Percentiles rank a stretch among this genome's conserved stretches.
phyloP scores from a whole-genome alignment of 2,329 filamentous ascomycete species.

The Penicillium sp. region DNA sequence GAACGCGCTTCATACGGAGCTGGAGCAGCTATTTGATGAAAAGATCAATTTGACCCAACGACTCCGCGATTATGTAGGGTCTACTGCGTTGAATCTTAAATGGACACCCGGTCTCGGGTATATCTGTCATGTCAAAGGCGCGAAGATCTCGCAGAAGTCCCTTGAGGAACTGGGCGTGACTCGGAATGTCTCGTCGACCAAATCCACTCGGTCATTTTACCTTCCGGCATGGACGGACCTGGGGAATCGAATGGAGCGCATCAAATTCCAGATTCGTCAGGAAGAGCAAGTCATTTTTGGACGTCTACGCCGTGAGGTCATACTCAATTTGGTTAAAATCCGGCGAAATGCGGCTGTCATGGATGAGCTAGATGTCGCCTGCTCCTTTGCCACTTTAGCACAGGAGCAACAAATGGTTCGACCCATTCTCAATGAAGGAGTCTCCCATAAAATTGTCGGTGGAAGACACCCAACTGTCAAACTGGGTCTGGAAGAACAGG shows the following conservation, averaged over 20 bases:
- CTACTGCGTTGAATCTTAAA: constrained; percentile 65
- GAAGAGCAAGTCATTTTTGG: constrained; percentile 81
- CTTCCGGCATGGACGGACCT: constrained; percentile 76
- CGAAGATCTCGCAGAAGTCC: constrained; percentile 55
- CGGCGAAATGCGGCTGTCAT: constrained; percentile 85
- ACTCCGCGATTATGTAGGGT: constrained; percentile 57
- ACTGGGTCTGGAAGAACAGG: constrained; percentile 69
- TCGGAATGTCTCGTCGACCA: constrained; percentile 67
- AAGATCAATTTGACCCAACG: constrained; percentile 56
- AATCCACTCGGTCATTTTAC: constrained; percentile 78
- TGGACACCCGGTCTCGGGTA: constrained; percentile 86
- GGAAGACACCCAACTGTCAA: constrained; percentile 93
- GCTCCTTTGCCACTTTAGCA: constrained; percentile 76
- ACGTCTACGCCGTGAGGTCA: constrained; percentile 66
- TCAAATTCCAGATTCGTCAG: constrained; percentile 67
- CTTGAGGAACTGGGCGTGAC: constrained; percentile 42
- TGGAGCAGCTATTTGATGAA: constrained; percentile 56
- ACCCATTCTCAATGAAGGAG: constrained; percentile 62
- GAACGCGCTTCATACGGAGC: constrained; percentile 59
- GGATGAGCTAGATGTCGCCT: constrained; percentile 86
- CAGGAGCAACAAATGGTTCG: constrained; percentile 66
- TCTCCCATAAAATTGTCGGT: constrained; percentile 68
- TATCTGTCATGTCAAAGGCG: constrained; percentile 79
- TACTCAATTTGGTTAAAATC: constrained; percentile 75
- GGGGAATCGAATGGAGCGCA: constrained; percentile 71